Evolutionary conservation across 441 rosid species (phyloP), one percentile per base, ranked within the genome.

Genomic region (Adansonia gregorii): DNA sequence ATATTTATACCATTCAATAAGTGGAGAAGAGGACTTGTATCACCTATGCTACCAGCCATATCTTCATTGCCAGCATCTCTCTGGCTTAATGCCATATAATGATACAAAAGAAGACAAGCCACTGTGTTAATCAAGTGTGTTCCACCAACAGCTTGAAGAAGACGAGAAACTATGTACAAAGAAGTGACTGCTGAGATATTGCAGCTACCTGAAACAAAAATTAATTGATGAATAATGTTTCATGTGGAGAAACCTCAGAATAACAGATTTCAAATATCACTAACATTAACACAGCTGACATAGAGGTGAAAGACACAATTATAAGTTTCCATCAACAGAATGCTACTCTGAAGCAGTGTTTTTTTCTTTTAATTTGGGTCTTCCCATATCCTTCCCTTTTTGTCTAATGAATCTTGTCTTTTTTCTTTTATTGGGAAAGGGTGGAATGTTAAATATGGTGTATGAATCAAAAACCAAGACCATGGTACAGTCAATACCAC

Each of bases 141-240:
- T 80, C 91, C 93, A 49, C 92, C 93, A 80, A 90, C 83, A 69
- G 89, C 88, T 87, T 88, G 93, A 83, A 90, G 81, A 83, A 89
- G 81, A 61, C 79, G 89, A 82, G 90, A 83, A 79, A 92, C 80
- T 59, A 88, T 54, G 78, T 87, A 90, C 77, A 90, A 75, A 85
- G 94, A 89, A 68, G 89, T 87, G 67, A 85, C 78, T 24, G 83
- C 80, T 72, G 94, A 90, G 65, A 85, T 70, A 75, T 80, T 81
- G 75, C 78, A 82, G 66, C 65, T 72, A 55, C 81, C 97, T 90
- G 88, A 67, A 80, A 79, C 41, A 22, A 63, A 81, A 59, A 12
- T 39, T 24, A 56, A 4, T 27, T 20, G 74, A 39, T 45, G 67
- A 69, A 68, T 27, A 60, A 77, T 69, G 27, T 39, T 58, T 17